Evolutionary conservation across 1,139 yeast genomes (phyloP), one percentile per base, ranked within the genome.

Genomic region (Geotrichum restrictum): DNA sequence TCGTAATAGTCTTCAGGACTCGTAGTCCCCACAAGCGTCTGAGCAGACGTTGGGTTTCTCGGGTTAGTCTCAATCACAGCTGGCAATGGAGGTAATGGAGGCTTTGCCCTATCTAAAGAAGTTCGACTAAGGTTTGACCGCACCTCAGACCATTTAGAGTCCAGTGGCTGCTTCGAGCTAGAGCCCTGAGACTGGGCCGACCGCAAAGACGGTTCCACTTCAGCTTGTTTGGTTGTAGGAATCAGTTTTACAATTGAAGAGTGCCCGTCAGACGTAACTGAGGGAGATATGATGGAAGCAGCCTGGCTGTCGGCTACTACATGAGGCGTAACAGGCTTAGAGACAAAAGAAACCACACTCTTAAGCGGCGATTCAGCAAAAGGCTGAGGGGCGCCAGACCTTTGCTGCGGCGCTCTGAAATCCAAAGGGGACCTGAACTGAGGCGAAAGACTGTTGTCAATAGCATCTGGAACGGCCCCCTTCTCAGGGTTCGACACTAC

Each of bases 1-100:
- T 55, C 57, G 19, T 53, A 55, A 46, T 64, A 64, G 33, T 59
- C 62, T 10, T 61, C 64, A 4, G 63, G 53, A 2, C 42, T 32
- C 8, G 53, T 21, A 19, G 42, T 21, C 13, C 53, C 53, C 21
- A 36, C 33, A 11, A 51, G 19, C 2, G 48, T 22, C 6, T 33
- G 39, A 13, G 34, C 48, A 44, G 48, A 32, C 6, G 40, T 33
- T 2, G 41, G 39, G 39, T 36, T 21, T 5, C 32, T n/a, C 3
- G 48, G 48, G 33, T 21, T 34, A 21, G 32, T 10, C n/a, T 44
- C 48, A 24, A 44, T 34, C 8, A 44, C 48, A 19, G 40, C 48
- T 7, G 48, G 48, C 19, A 44, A 32, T 24, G 43, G 37, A 4
- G 42, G 42, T 13, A 39, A 5, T 4, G 21, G 21, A 4, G 29